phyloP scores from a whole-genome alignment of 2,329 filamentous ascomycete genomes.

The Pseudogymnoascus sp. region DNA sequence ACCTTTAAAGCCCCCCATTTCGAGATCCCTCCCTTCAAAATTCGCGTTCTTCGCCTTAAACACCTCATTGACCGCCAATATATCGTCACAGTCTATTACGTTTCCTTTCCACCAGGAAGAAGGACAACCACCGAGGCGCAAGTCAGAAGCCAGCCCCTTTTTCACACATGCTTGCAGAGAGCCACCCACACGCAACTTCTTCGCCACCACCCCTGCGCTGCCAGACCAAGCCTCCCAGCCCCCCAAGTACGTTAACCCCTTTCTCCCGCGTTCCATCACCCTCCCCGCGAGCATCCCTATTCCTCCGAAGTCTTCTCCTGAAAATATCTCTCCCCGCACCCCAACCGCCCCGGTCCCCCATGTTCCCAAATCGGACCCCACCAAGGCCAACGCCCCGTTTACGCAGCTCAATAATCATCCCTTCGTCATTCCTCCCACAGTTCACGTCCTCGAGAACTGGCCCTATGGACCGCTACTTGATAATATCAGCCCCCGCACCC shows the following conservation, averaged over 20 bases:
- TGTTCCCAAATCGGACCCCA: not conserved
- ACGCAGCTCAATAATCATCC: not conserved
- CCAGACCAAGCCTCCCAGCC: not conserved
- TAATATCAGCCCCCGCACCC: not conserved
- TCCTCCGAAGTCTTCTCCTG: not conserved
- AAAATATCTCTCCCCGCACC: not conserved
- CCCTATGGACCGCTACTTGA: not conserved
- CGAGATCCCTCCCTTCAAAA: not conserved
- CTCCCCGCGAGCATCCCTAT: not conserved
- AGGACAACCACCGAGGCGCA: not conserved
- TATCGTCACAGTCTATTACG: not conserved
- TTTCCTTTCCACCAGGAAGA: not conserved
- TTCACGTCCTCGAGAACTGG: not conserved
- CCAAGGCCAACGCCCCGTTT: not conserved
- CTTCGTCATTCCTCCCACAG: not conserved
- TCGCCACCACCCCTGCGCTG: not conserved
- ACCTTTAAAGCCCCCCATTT: not conserved
- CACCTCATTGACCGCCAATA: not conserved
- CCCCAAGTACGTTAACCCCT: not conserved
- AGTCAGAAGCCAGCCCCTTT: not conserved
- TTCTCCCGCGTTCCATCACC: not conserved
- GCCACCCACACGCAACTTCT: not conserved
- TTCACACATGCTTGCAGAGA: not conserved
- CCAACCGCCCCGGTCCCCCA: not conserved
- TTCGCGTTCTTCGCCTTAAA: not conserved